These are phyloP conservation scores for Lachnellula hyalina DNA, from an alignment of 2,329 filamentous ascomycete species.

Conservation along the genomic window DNA sequence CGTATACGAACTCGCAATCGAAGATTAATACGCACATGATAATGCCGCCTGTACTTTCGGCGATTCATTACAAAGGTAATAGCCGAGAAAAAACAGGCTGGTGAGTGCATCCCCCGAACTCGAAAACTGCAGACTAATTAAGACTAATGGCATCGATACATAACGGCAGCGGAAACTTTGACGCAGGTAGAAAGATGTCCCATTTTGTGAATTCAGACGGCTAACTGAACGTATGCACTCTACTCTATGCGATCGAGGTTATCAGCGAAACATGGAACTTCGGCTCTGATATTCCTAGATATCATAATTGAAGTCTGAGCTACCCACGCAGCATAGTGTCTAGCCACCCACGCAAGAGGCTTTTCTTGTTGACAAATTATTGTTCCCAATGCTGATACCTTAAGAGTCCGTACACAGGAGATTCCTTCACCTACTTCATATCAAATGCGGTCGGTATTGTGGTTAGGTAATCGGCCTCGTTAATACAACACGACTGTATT, in stretches of 20 bases:
- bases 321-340: neutral
- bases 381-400: neutral
- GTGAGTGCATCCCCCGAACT: neutral
- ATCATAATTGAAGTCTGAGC: constrained; percentile 5
- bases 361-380: neutral
- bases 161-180: constrained; percentile 2
- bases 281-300: neutral
- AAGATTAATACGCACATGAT: neutral
- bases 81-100: neutral
- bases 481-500: too few relatives aligned
- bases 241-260: constrained; percentile 4
- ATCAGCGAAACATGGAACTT: constrained; percentile 5
- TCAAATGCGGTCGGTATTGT: neutral
- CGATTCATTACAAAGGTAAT: constrained; percentile 1
- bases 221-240: neutral
- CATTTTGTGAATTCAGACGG: neutral
- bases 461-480: too few relatives aligned
- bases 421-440: neutral
- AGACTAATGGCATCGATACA: neutral
- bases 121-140: neutral
- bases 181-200: neutral
- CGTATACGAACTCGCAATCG: neutral
- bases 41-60: neutral
- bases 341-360: neutral
- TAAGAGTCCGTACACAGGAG: neutral